These are phyloP conservation scores for Bruguiera gymnorhiza DNA, from an alignment of 345 rosid species.

Conservation along the genomic window DNA sequence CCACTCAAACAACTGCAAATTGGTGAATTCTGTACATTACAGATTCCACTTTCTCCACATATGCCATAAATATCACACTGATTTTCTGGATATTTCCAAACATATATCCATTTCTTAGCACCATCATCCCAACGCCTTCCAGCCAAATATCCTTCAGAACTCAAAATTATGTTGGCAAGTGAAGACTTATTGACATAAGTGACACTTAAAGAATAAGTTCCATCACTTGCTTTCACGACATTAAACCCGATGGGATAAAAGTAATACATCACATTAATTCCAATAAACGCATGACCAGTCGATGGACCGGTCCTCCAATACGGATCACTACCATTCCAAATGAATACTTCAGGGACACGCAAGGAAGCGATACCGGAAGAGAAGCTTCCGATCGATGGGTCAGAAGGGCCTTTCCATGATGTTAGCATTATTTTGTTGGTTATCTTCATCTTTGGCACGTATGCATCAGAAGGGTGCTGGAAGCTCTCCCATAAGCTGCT, in stretches of 20 bases:
- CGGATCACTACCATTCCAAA: slow-evolving; percentile 41
- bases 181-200: not conserved
- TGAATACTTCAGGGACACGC: slow-evolving; percentile 31
- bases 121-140: slow-evolving; percentile 17
- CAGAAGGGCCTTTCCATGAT: slow-evolving; percentile 50
- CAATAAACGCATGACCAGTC: slow-evolving; percentile 45
- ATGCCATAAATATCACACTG: slow-evolving; percentile 50
- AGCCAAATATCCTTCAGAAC: slow-evolving; percentile 29
- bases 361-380: slow-evolving; percentile 31
- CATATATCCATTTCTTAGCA: slow-evolving; percentile 10
- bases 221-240: slow-evolving; percentile 19
- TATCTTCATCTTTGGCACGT: slow-evolving; percentile 19
- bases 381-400: slow-evolving; percentile 44
- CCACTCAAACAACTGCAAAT: slow-evolving; percentile 61
- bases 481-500: slow-evolving; percentile 21
- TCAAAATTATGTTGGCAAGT: slow-evolving; percentile 14
- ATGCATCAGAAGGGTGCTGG: slow-evolving; percentile 21
- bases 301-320: slow-evolving; percentile 59
- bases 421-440: slow-evolving; percentile 13
- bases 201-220: slow-evolving; percentile 17
- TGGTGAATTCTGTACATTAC: slow-evolving; percentile 22
- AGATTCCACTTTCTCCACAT: slow-evolving; percentile 64
- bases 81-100: not conserved
- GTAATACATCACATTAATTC: slow-evolving; percentile 26
- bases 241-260: slow-evolving; percentile 27